Percentiles rank a stretch among this genome's conserved stretches.
Conservation (phyloP, 306 rosid genomes). For the Citrullus colocynthis region DNA sequence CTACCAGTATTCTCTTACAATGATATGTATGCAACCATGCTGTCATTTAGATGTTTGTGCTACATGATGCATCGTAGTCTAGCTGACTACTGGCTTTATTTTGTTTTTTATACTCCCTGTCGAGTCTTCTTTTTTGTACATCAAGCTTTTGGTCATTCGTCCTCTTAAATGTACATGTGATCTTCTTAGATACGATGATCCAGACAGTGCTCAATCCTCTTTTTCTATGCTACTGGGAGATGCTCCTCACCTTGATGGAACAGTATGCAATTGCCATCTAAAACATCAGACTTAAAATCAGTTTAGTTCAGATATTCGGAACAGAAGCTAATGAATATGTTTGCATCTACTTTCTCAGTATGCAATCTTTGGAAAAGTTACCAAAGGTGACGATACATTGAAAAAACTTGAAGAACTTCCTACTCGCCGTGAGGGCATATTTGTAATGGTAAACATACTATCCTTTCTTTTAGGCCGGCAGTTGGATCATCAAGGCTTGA, state of each 20-base stretch:
- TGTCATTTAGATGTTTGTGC: not conserved
- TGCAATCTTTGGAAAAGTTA: constrained; percentile 88
- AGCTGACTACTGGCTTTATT: not conserved
- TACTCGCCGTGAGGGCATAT: constrained; percentile 75
- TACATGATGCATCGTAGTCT: not conserved
- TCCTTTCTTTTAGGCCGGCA: constrained; percentile 3
- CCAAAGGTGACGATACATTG: constrained; percentile 78
- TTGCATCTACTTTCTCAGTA: constrained; percentile 39
- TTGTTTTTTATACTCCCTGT: not conserved
- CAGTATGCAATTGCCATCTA: constrained; percentile 26
- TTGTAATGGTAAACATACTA: constrained; percentile 59
- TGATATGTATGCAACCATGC: not conserved
- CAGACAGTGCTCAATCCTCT: constrained; percentile 68
- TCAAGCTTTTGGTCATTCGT: too few species aligned
- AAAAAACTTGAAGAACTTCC: constrained; percentile 76
- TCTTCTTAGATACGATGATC: constrained; percentile 52
- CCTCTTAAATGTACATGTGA: not conserved
- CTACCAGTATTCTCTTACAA: not conserved
- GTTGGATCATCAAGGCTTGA: not conserved
- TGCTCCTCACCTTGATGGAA: constrained; percentile 89
- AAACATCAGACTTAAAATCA: constrained; percentile 10
- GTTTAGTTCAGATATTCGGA: constrained; percentile 5
- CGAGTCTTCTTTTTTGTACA: too few species aligned
- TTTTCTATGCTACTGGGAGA: constrained; percentile 82
- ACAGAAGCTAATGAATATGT: constrained; percentile 16